Percentiles rank a stretch among this genome's conserved stretches.
Conservation (phyloP, 148 eudicot species). For the Vaccinium darrowii region DNA sequence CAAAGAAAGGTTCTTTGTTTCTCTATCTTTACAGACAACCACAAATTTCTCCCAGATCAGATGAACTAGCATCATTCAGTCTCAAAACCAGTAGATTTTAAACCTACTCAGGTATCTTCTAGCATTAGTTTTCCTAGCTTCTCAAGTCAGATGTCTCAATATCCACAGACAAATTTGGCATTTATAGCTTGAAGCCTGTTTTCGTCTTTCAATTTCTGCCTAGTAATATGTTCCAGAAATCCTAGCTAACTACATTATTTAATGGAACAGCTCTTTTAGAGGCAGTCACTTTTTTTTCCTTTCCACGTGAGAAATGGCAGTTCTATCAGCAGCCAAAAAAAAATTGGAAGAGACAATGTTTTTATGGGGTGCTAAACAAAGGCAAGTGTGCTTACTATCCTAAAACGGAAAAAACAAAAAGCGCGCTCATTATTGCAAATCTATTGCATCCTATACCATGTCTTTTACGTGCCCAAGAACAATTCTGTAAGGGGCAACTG, state of each 20-base stretch:
- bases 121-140: not conserved
- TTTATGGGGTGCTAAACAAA: not conserved
- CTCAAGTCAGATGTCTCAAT: not conserved
- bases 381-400: not conserved
- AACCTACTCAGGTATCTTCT: not conserved
- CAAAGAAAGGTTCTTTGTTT: not conserved
- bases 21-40: not conserved
- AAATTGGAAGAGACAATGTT: not conserved
- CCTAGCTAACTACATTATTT: not conserved
- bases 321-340: not conserved
- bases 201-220: not conserved
- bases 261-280: not conserved
- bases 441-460: constrained; percentile 41
- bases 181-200: not conserved
- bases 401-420: not conserved
- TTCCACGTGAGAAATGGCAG: not conserved
- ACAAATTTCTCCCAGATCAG: not conserved
- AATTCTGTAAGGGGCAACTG: constrained; percentile 76
- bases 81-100: constrained; percentile 2
- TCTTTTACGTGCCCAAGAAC: constrained; percentile 86
- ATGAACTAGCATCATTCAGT: not conserved
- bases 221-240: not conserved
- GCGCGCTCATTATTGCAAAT: not conserved
- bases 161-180: not conserved
- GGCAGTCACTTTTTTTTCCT: not conserved